A percentile compares a stretch with the other conserved stretches of the same genome.
Conservation (phyloP, 306 rosid species). For the Styphnolobium japonicum region DNA sequence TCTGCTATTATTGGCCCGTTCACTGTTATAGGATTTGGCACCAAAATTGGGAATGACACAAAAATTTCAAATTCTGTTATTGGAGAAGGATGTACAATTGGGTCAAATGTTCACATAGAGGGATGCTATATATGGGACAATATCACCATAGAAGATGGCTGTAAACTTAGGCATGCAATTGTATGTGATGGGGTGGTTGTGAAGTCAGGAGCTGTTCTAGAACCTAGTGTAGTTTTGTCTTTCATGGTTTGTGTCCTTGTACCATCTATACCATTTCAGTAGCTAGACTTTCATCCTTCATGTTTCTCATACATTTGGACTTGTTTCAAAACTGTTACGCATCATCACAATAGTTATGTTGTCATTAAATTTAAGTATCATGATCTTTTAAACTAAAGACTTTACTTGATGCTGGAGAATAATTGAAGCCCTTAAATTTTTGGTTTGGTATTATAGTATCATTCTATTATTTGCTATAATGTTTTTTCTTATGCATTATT, state of each 20-base stretch:
- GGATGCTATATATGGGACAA: slow-evolving; percentile 91
- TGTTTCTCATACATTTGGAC: slow-evolving; percentile 11
- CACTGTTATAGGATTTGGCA: slow-evolving; percentile 83
- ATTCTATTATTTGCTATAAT: background rate
- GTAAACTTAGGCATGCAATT: slow-evolving; percentile 78
- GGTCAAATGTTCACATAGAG: slow-evolving; percentile 77
- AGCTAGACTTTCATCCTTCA: background rate
- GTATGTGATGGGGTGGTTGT: slow-evolving; percentile 85
- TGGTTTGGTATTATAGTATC: background rate
- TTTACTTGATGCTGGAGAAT: slow-evolving; percentile 18
- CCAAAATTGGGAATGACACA: slow-evolving; percentile 69
- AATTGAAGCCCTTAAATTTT: slow-evolving; percentile 7
- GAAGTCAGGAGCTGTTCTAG: slow-evolving; percentile 74
- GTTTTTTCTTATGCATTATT: background rate
- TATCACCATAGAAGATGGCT: slow-evolving; percentile 86
- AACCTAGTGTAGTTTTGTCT: slow-evolving; percentile 87
- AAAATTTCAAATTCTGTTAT: slow-evolving; percentile 74
- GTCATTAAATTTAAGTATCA: background rate
- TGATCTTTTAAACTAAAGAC: background rate
- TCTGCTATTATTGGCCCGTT: slow-evolving; percentile 82
- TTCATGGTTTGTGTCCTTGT: slow-evolving; percentile 66
- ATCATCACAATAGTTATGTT: background rate
- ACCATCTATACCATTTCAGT: slow-evolving; percentile 2
- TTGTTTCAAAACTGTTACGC: background rate
- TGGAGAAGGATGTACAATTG: slow-evolving; percentile 84